These are phyloP conservation scores for Rhynchospora breviuscula DNA, from an alignment of 176 grass and related monocot species.

Conservation along the genomic window DNA sequence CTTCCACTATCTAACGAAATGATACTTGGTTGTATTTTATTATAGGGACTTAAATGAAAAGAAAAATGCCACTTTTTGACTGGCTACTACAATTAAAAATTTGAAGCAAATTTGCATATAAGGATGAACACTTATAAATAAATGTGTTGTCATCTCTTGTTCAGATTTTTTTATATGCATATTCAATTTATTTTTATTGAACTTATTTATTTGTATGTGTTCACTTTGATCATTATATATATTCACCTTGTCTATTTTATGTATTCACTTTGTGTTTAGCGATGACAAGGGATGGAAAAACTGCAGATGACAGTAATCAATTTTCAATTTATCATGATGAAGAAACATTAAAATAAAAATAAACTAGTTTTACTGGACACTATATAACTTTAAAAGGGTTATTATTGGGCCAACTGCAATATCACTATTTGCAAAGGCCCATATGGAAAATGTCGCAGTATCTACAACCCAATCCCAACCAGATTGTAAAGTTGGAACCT, in stretches of 20 bases:
- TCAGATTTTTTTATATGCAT: no score
- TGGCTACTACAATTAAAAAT: not conserved
- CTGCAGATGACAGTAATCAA: no score
- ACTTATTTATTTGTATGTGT: no score
- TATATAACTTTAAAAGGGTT: not conserved
- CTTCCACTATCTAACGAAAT: not conserved
- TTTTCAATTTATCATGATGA: not conserved
- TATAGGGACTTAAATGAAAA: not conserved
- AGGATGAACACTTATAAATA: no score
- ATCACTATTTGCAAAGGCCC: not conserved
- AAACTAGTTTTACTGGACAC: not conserved
- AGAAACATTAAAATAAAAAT: not conserved
- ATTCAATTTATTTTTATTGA: no score
- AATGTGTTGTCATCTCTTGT: no score
- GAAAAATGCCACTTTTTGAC: not conserved
- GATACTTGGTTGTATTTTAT: not conserved
- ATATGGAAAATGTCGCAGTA: not conserved
- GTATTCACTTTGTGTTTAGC: no score
- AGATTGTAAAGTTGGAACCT: not conserved
- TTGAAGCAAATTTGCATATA: no score
- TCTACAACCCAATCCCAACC: not conserved
- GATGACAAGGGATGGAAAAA: no score
- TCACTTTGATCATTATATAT: no score
- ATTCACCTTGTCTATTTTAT: no score
- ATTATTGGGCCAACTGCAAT: not conserved